Evolutionary conservation across 202 grass and related monocot genomes (phyloP).

Genomic region (Zoysia matrella): DNA sequence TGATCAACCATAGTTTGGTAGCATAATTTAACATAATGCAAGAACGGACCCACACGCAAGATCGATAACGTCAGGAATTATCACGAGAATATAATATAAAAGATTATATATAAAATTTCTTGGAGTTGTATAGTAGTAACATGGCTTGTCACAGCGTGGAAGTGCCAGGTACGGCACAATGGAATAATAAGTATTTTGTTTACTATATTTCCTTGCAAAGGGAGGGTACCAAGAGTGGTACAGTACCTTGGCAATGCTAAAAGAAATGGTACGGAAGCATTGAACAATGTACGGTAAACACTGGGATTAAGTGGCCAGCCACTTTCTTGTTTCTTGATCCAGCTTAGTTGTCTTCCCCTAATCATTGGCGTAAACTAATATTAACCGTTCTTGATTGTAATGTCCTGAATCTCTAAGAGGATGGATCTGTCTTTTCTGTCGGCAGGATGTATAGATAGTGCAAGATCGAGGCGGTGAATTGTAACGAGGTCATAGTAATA

Average conservation of each 20-base stretch:
- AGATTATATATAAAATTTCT: not conserved
- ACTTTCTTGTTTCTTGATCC: not conserved
- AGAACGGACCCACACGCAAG: not conserved
- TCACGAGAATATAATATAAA: not conserved
- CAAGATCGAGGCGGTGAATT: not conserved
- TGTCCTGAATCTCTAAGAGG: not conserved
- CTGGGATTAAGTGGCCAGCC: not conserved
- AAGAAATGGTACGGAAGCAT: conserved; percentile 14
- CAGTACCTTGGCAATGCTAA: not conserved
- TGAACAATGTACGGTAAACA: conserved; percentile 22
- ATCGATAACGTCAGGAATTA: not conserved
- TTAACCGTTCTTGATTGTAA: not conserved
- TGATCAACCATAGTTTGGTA: conserved; percentile 3
- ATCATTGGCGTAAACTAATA: not conserved
- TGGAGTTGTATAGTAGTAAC: not conserved
- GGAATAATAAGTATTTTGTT: not conserved
- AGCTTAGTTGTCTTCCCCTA: not conserved
- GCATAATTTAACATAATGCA: not conserved
- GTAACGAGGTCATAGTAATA: not conserved
- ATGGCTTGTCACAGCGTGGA: not conserved
- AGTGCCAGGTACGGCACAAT: not conserved
- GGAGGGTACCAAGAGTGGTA: not conserved
- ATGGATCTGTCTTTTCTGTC: not conserved
- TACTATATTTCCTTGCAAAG: not conserved
- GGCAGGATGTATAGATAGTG: not conserved